Evolutionary conservation across 2,329 filamentous ascomycete species (phyloP), one percentile per base, ranked within the genome.

Genomic region (Penicillium digitatum): DNA sequence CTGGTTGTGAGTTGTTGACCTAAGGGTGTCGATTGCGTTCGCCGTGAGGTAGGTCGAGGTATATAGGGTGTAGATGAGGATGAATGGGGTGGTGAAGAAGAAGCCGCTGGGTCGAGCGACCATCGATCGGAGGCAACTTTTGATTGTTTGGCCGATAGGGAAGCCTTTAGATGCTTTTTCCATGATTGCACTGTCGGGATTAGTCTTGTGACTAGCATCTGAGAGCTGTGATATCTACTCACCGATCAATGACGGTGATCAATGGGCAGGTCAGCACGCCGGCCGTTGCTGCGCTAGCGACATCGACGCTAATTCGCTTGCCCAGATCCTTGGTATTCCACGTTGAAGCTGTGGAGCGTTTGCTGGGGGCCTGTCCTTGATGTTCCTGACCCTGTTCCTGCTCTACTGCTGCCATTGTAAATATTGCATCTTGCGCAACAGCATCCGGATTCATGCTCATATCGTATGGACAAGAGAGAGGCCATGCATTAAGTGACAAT

Each of bases 221-320:
- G 9, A 20, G 12, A 24, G 5, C 24, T 18, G 12, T 16, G 20
- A 66, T 22, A 16, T 24, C 31, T 11, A 40, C 77, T 57, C 77
- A 92, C 88, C 87, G 85, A 73, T 96, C 91, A 73, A 96, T 94
- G 62, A 94, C 87, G 35, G 88, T 88, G 60, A 96, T 93, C 37
- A 95, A 70, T 1, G 92, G 91, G 52, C 91, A 90, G 45, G 96
- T 87, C 57, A 94, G 76, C 7, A 81, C 82, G 2, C 87, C 90
- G 11, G 91, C 89, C 43, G 83, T 81, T 2, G 82, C 81, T 1
- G 90, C 91, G 65, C 87, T 86, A 42, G 82, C 72, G 22, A 82
- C 73, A 76, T 96, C 90, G 16, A 85, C 82, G 40, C 79, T 83
- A 12, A 95, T 68, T 49, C 90, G 82, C 61, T 81, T 72, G 14